Base-by-base conservation (phyloP, 73 alveolate species). In the Symbiodinium pilosum region DNA sequence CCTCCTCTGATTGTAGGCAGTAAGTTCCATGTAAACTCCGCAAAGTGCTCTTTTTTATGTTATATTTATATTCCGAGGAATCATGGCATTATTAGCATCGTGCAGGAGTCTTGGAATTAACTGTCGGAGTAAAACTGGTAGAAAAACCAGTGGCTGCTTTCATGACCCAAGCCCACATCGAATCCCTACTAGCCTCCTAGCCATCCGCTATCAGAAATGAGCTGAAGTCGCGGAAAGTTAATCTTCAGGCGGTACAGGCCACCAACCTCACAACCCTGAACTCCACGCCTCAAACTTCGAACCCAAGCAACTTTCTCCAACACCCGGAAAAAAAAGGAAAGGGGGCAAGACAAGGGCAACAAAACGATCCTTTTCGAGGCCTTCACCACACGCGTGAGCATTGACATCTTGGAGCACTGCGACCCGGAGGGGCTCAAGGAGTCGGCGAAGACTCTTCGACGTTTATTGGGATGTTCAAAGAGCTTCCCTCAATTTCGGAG, bases 341-440 rank as follows among this genome's bases (percentile, higher is more conserved):
- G 1, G 40, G 32, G 12, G 42, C 2, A 14, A 12, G 1, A 41
- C 85, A 0, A 4, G 12, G 20, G 12, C 20, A 71, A n/a, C 85
- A 30, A n/a, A 30, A 30, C 18, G 32, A 14, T 36, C 87, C 87
- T 14, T 2, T n/a, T 8, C 43, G 34, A 84, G 92, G 71, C 51
- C n/a, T 84, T 84, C 92, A 84, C 92, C 43, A 84, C 92, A 1
- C 69, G 92, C 6, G 69, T 84, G 73, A 84, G 92, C 92, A 84
- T 84, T 21, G 92, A 84, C 30, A 42, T 84, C 42, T 42, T 84
- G 92, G 92, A 84, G 92, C 92, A 84, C 92, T 84, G 92, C 69
- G 43, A 84, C 34, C 92, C 92, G 1, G 92, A 84, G 73, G 69
- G 73, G n/a, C 69, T 84, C 51, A 84, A 84, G 71, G 92, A 84